Percentiles rank a stretch among this genome's conserved stretches.
phyloP scores from a whole-genome alignment of 2,329 filamentous ascomycete species.

The Huntiella decipiens region DNA sequence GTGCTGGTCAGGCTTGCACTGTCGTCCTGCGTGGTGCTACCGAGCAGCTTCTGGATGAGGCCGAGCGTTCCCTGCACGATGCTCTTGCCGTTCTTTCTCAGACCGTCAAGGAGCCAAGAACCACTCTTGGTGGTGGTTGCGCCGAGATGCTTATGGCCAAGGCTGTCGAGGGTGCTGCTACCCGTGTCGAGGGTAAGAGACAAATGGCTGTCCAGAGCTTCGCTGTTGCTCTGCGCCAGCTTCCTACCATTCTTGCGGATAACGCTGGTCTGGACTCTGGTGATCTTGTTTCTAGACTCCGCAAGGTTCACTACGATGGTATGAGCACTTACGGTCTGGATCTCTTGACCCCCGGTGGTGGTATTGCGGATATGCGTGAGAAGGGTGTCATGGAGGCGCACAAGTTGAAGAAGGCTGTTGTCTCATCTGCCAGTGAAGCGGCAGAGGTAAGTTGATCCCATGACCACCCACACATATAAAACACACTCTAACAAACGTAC shows the following conservation, averaged over 20 bases:
- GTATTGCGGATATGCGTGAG: constrained; percentile 89
- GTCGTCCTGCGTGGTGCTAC: constrained; percentile 92
- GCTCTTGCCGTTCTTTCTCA: constrained; percentile 91
- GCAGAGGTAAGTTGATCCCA: constrained; percentile 52
- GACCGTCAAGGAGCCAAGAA: constrained; percentile 84
- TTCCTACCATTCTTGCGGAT: constrained; percentile 92
- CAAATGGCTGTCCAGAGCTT: constrained; percentile 85
- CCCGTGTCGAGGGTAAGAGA: constrained; percentile 91
- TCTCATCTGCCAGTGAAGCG: constrained; percentile 87
- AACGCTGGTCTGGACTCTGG: constrained; percentile 93
- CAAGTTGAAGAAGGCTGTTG: constrained; percentile 96
- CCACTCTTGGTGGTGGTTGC: constrained; percentile 85
- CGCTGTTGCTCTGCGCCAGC: constrained; percentile 69
- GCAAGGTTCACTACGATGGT: constrained; percentile 88
- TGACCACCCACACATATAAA: background rate
- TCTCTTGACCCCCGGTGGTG: constrained; percentile 71
- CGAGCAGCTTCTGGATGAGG: constrained; percentile 90
- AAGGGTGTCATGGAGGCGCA: constrained; percentile 92
- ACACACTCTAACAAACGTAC: constrained; percentile 14
- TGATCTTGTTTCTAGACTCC: constrained; percentile 75
- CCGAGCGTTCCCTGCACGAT: constrained; percentile 88
- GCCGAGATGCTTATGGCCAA: constrained; percentile 99
- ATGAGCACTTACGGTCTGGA: constrained; percentile 85
- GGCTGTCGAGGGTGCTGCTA: constrained; percentile 82
- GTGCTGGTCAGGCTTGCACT: constrained; percentile 84